Evolutionary conservation across 148 eudicot species (phyloP).

Genomic region (Diospyros lotus): DNA sequence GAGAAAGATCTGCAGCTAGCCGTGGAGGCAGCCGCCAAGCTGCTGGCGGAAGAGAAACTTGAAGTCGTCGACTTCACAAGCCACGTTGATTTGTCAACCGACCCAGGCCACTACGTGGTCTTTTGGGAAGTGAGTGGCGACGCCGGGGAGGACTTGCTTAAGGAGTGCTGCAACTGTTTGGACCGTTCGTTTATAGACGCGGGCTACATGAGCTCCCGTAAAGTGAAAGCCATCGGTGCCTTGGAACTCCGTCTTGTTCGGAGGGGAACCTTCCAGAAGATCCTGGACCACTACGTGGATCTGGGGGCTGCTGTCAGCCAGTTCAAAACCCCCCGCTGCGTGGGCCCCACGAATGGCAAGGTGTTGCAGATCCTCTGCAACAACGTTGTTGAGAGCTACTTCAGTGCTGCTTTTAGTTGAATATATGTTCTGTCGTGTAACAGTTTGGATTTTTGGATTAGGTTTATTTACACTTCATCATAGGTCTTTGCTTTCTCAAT

Average conservation of each 20-base stretch:
- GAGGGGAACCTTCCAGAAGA: slow-evolving; percentile 74
- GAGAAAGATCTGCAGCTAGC: slow-evolving; percentile 78
- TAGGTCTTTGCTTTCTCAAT: too few species aligned
- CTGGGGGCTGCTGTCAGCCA: slow-evolving; percentile 74
- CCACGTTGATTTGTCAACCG: slow-evolving; percentile 40
- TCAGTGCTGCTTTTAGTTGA: slow-evolving; percentile 62
- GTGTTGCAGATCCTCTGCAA: slow-evolving; percentile 50
- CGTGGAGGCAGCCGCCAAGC: slow-evolving; percentile 62
- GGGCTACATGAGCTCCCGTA: slow-evolving; percentile 71
- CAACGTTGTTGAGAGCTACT: slow-evolving; percentile 53
- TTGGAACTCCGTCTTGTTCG: slow-evolving; percentile 64
- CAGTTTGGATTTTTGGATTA: too few species aligned
- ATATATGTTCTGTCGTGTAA: not conserved
- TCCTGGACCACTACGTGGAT: slow-evolving; percentile 57
- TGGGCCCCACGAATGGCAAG: slow-evolving; percentile 38
- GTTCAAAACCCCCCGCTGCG: slow-evolving; percentile 85
- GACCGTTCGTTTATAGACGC: slow-evolving; percentile 69
- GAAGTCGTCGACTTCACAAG: slow-evolving; percentile 86
- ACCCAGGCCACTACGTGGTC: slow-evolving; percentile 76
- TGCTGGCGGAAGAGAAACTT: slow-evolving; percentile 44
- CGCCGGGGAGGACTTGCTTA: slow-evolving; percentile 42
- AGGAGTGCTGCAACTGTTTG: slow-evolving; percentile 65
- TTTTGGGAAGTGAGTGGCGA: slow-evolving; percentile 84
- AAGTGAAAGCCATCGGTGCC: slow-evolving; percentile 57
- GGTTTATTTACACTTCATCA: too few species aligned